A percentile compares a stretch with the other conserved stretches of the same genome.
phyloP scores from a whole-genome alignment of 2,329 filamentous ascomycete species.

The Exophiala sp. region DNA sequence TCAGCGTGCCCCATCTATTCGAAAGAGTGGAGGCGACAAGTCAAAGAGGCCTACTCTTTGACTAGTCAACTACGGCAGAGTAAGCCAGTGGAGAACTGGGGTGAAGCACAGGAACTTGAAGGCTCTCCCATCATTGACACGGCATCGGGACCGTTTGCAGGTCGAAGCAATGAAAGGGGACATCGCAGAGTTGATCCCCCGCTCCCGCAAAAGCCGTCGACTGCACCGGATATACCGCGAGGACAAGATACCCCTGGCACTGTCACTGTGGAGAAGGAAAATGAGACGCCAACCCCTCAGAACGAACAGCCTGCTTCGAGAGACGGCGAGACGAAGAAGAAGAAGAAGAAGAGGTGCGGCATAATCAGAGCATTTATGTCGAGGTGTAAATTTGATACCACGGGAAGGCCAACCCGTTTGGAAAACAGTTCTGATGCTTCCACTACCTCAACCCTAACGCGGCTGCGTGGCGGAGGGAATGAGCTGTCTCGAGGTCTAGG shows the following conservation, averaged over 20 bases:
- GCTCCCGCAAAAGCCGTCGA: neutral
- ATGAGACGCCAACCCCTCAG: neutral
- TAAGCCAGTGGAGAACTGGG: neutral
- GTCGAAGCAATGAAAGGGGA: neutral
- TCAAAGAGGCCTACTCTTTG: neutral
- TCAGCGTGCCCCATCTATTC: constrained; percentile 8
- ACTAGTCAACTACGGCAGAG: neutral
- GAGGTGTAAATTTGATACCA: neutral
- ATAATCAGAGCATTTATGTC: neutral
- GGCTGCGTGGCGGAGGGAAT: constrained; percentile 8
- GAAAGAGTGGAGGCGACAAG: constrained; percentile 7
- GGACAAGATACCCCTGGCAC: neutral
- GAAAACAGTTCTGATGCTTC: neutral
- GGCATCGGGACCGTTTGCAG: neutral
- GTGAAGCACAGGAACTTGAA: neutral
- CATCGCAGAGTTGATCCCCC: neutral
- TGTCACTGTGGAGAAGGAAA: neutral
- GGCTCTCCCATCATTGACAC: neutral
- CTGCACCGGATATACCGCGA: neutral
- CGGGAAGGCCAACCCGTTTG: neutral
- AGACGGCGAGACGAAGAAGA: neutral
- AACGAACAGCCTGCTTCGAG: neutral
- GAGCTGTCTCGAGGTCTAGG: neutral
- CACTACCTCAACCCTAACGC: neutral
- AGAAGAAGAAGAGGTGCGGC: constrained; percentile 2